These are phyloP conservation scores for Mallotus nudiflorus DNA, from an alignment of 345 rosid genomes.

Conservation along the genomic window DNA sequence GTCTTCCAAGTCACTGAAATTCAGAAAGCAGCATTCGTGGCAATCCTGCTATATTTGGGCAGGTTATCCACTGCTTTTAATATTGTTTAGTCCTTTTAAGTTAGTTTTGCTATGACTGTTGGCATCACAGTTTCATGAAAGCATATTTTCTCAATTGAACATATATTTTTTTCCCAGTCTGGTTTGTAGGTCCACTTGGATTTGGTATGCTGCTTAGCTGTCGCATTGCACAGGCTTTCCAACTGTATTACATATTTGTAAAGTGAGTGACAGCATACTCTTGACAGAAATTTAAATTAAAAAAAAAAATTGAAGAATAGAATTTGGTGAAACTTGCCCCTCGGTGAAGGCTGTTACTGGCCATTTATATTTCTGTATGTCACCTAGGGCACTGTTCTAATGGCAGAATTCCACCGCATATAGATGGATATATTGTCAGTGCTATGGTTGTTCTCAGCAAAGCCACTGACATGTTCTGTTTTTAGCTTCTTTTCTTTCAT, in stretches of 20 bases:
- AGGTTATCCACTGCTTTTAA: conserved; percentile 45
- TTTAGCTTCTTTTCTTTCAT: not conserved
- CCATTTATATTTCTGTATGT: not conserved
- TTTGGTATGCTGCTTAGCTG: conserved; percentile 86
- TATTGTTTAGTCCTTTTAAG: not conserved
- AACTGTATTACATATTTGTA: conserved; percentile 77
- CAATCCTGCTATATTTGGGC: conserved; percentile 85
- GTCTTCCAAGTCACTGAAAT: conserved; percentile 47
- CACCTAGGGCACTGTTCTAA: conserved; percentile 5
- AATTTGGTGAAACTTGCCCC: not conserved
- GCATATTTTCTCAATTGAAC: not conserved
- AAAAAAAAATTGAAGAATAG: not conserved
- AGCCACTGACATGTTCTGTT: not conserved
- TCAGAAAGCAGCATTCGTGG: conserved; percentile 61
- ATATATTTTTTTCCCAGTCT: conserved; percentile 49
- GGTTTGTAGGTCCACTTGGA: conserved; percentile 93
- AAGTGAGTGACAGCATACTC: conserved; percentile 47
- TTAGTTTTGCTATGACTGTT: not conserved
- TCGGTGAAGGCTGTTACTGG: not conserved
- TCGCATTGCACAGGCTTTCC: conserved; percentile 84
- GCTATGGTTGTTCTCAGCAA: not conserved
- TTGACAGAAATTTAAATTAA: not conserved
- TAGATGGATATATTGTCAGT: not conserved
- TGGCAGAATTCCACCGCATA: not conserved
- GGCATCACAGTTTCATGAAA: not conserved